phyloP scores from a whole-genome alignment of 116 monocot genomes.

The Zostera marina region DNA sequence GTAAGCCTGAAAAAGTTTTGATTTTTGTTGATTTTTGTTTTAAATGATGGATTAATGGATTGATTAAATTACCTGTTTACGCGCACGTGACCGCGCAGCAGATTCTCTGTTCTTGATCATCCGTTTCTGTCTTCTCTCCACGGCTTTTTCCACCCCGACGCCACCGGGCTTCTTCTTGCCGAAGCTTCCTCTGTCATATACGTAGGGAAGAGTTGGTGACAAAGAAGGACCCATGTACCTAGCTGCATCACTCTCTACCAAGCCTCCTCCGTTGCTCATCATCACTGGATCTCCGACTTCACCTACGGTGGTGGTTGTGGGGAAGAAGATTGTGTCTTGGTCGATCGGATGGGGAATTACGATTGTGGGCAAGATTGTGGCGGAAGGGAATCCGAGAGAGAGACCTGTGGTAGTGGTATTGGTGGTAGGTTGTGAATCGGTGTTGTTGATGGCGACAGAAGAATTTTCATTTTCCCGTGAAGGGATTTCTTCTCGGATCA shows the following conservation, averaged over 20 bases:
- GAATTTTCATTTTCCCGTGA: not conserved
- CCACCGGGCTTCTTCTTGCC: slow-evolving; percentile 9
- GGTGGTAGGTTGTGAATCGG: slow-evolving; percentile 7
- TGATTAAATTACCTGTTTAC: slow-evolving; percentile 47
- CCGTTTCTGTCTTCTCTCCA: slow-evolving; percentile 70
- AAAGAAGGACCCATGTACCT: slow-evolving; percentile 23
- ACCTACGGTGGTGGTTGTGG: not conserved
- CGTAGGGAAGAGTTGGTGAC: slow-evolving; percentile 17
- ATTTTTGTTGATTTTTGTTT: too few species aligned
- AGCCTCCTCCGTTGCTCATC: slow-evolving; percentile 8
- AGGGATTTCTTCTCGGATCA: slow-evolving; percentile 24
- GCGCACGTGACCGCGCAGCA: slow-evolving; percentile 56
- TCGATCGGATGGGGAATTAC: too few species aligned
- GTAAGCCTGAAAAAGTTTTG: slow-evolving; percentile 35
- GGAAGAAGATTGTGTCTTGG: not conserved
- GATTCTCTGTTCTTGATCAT: slow-evolving; percentile 89
- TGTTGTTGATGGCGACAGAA: not conserved
- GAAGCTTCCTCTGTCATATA: slow-evolving; percentile 11
- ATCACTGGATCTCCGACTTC: slow-evolving; percentile 10
- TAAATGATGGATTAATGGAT: not conserved
- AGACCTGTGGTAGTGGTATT: not conserved
- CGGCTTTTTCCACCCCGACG: slow-evolving; percentile 34
- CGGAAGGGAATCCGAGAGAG: slow-evolving; percentile 11
- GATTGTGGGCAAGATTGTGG: too few species aligned
- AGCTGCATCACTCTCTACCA: slow-evolving; percentile 7